Evolutionary conservation across 495 filamentous ascomycete genomes (phyloP), one percentile per base, ranked within the genome.

Genomic region (Penicillium canescens): DNA sequence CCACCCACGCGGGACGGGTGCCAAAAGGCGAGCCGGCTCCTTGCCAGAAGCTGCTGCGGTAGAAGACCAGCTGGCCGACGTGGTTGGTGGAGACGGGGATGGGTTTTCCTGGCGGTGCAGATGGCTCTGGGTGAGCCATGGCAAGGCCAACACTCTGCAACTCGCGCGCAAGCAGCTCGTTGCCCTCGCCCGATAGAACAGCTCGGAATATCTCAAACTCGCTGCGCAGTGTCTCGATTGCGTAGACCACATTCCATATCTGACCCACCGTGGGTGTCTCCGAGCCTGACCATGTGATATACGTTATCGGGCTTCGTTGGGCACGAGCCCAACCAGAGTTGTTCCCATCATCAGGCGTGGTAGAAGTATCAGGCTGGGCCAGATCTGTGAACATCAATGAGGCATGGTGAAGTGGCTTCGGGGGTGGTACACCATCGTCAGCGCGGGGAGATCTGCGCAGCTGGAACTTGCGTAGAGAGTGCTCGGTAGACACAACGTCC

Each of bases 201-300:
- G 45, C 56, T 12, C 55, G 56, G 49, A 66, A 62, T 7, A 52
- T 41, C 48, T 62, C 59, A 14, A 55, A 57, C 9, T 57, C 56
- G 13, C 44, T 45, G 12, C 35, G 46, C 43, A 62, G 18, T 1
- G 56, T 60, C 31, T 55, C 75, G 37, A 84, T 62, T 41, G 78
- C 74, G 60, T 86, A 81, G 42, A 81, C 54, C 41, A 80, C 52
- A 12, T 82, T 75, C 82, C 82, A 86, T 35, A 82, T 67, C 56
- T 84, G 81, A 10, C 66, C 80, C 14, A 79, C 57, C 0, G 79
- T 75, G 5, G 81, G 78, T 2, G 74, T 44, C 5, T 48, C 56
- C 12, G 52, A 52, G n/a, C 50, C 51, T n/a, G 52, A 52, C 72
- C 73, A 76, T 31, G 57, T 49, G 31, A 71, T 56, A 18, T 55